Percentiles rank a stretch among this genome's conserved stretches.
These are phyloP conservation scores for Tardiomyces blankii DNA, from an alignment of 1,139 yeast genomes.

Conservation along the genomic window DNA sequence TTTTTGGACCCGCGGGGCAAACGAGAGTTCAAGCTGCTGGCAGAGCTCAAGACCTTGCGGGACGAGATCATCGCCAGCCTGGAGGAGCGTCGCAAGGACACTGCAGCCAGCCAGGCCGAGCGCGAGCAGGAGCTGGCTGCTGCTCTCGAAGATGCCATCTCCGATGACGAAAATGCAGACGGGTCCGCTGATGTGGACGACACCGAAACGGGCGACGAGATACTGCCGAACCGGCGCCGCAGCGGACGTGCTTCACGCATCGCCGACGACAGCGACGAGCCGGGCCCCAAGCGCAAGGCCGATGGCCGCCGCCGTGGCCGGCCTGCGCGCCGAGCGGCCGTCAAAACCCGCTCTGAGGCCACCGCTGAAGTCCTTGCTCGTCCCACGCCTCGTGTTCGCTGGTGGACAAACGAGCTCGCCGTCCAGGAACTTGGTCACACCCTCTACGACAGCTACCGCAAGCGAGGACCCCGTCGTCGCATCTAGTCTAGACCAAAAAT, in stretches of 20 bases:
- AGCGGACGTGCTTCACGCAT: background rate
- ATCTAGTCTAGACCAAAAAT: slow-evolving; percentile 5
- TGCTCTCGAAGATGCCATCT: slow-evolving; percentile 14
- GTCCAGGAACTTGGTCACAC: slow-evolving; percentile 16
- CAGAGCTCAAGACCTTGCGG: slow-evolving; percentile 41
- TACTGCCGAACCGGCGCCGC: slow-evolving; percentile 1
- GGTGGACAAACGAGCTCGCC: slow-evolving; percentile 21
- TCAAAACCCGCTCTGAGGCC: slow-evolving; percentile 13
- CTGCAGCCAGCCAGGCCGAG: slow-evolving; percentile 17
- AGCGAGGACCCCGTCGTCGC: slow-evolving; percentile 8
- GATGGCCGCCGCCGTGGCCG: background rate
- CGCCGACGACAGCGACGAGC: background rate
- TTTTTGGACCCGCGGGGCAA: slow-evolving; percentile 74
- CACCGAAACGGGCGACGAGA: slow-evolving; percentile 4
- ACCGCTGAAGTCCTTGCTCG: background rate
- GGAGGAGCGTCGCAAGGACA: slow-evolving; percentile 40
- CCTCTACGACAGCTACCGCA: slow-evolving; percentile 13
- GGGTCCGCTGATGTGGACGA: slow-evolving; percentile 3
- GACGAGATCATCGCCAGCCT: slow-evolving; percentile 48
- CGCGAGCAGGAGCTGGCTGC: slow-evolving; percentile 11
- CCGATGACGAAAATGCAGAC: slow-evolving; percentile 14
- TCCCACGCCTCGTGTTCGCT: background rate
- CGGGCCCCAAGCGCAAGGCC: background rate
- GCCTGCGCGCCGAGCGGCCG: background rate
- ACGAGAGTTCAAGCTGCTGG: slow-evolving; percentile 57